A percentile compares a stretch with the other conserved stretches of the same genome.
Conservation (phyloP, 2,329 filamentous ascomycete species). For the Paraconiothyrium sp. region DNA sequence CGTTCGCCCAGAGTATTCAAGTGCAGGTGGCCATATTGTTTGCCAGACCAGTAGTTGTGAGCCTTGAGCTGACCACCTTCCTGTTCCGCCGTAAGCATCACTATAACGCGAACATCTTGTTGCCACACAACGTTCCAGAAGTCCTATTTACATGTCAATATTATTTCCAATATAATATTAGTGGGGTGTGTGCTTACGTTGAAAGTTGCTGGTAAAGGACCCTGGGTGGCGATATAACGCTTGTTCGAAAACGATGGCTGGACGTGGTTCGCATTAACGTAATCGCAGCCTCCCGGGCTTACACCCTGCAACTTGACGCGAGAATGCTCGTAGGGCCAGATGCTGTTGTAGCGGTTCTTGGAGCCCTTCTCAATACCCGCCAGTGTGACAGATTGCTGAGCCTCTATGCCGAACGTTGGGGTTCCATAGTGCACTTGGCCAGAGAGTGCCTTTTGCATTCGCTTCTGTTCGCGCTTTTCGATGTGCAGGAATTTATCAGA, state of each 20-base stretch:
- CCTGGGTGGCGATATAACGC: slow-evolving; percentile 94
- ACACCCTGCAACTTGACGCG: slow-evolving; percentile 81
- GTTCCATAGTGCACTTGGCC: slow-evolving; percentile 67
- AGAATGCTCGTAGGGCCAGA: slow-evolving; percentile 94
- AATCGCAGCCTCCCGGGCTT: slow-evolving; percentile 78
- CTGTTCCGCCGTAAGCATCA: slow-evolving; percentile 94
- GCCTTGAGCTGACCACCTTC: slow-evolving; percentile 96
- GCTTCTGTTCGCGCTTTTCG: slow-evolving; percentile 83
- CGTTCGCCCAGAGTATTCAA: slow-evolving; percentile 83
- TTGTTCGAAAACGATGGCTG: slow-evolving; percentile 84
- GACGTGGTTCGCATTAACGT: slow-evolving; percentile 92
- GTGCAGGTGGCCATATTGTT: slow-evolving; percentile 79
- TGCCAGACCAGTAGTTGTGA: slow-evolving; percentile 88
- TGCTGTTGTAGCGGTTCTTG: slow-evolving; percentile 98
- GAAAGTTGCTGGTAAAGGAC: slow-evolving; percentile 90
- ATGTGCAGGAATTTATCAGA: slow-evolving; percentile 85
- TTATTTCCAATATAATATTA: neutral
- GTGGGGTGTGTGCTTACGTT: slow-evolving; percentile 67
- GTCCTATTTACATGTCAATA: slow-evolving; percentile 66
- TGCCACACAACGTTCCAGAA: slow-evolving; percentile 99
- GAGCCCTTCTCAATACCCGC: slow-evolving; percentile 93
- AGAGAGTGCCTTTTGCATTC: slow-evolving; percentile 87
- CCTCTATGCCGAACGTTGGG: slow-evolving; percentile 47
- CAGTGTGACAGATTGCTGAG: slow-evolving; percentile 70
- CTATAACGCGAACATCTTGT: slow-evolving; percentile 91